A percentile compares a stretch with the other conserved stretches of the same genome.
phyloP scores from a whole-genome alignment of 179 eudicot genomes.

The Gypsophila paniculata region DNA sequence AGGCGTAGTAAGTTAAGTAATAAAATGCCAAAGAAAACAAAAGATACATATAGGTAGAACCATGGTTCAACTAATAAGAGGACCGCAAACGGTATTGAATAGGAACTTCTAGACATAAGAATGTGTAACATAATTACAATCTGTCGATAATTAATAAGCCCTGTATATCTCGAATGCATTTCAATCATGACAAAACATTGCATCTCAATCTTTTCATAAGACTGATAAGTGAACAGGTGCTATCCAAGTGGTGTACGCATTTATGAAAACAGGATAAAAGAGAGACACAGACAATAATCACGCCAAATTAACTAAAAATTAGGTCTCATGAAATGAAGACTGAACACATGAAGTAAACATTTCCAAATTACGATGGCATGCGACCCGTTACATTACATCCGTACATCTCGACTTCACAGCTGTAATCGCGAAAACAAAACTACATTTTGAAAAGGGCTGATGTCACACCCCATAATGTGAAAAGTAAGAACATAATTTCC shows the following conservation, averaged over 20 bases:
- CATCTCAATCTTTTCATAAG: no score
- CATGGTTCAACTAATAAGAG: background rate
- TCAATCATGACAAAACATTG: no score
- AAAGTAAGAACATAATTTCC: background rate
- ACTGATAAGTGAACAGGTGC: no score
- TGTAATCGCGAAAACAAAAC: no score
- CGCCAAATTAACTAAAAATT: no score
- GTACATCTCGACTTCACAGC: background rate
- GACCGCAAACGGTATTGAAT: background rate
- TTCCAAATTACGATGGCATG: no score
- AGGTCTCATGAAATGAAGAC: no score
- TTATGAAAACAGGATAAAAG: background rate
- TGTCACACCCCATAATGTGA: background rate
- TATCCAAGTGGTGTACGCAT: background rate
- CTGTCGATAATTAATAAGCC: background rate
- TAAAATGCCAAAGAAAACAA: background rate
- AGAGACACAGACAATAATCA: no score
- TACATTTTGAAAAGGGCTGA: background rate
- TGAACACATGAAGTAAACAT: no score
- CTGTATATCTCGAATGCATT: background rate
- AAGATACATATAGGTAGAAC: background rate
- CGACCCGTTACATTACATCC: no score
- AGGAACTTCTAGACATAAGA: background rate
- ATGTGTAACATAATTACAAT: background rate
- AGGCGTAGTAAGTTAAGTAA: constrained; percentile 3